Evolutionary conservation across 73 alveolate species (phyloP), one percentile per base, ranked within the genome.

Genomic region (Blepharisma japonicum): DNA sequence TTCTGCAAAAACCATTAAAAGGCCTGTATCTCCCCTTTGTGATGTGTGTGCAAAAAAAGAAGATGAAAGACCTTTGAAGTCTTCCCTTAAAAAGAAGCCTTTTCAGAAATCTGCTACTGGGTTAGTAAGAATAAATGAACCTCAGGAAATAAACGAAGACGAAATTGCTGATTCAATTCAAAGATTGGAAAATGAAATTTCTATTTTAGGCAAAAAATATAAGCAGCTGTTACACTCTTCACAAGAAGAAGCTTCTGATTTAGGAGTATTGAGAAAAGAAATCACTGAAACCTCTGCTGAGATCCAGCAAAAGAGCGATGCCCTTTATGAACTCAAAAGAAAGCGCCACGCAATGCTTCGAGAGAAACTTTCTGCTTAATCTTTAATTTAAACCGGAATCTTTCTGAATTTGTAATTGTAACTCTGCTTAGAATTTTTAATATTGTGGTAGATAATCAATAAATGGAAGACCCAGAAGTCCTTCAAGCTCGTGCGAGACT

Each of bases 401-500:
- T 32, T 32, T 32, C 42, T 32, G 3, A 3, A 1, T 32, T 32
- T 3, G 42, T 32, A 32, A 32, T 32, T 1, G 42, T 32, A 32
- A 32, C 42, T 32, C 42, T 32, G 42, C 42, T 32, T 32, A 32
- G 42, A 32, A 32, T 32, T 32, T 32, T 32, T 32, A 32, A 32
- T 32, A 32, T 32, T 32, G 42, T 32, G 42, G 42, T 32, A 32
- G 42, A 32, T 32, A 32, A 32, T 32, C 42, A 32, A 32, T 32
- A 81, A 77, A 81, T 78, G 87, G 79, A 80, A 49, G 84, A 87
- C 18, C 78, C 55, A 21, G 91, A 89, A 82, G 87, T 91, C 72
- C 61, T 68, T 20, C 89, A 89, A 53, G 95, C 95, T 20, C 76
- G 97, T 53, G 81, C 55, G n/a, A 77, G 66, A 74, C 87, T 91